Evolutionary conservation across 2,329 filamentous ascomycete species (phyloP), one percentile per base, ranked within the genome.

Genomic region (Venturia pyrina): DNA sequence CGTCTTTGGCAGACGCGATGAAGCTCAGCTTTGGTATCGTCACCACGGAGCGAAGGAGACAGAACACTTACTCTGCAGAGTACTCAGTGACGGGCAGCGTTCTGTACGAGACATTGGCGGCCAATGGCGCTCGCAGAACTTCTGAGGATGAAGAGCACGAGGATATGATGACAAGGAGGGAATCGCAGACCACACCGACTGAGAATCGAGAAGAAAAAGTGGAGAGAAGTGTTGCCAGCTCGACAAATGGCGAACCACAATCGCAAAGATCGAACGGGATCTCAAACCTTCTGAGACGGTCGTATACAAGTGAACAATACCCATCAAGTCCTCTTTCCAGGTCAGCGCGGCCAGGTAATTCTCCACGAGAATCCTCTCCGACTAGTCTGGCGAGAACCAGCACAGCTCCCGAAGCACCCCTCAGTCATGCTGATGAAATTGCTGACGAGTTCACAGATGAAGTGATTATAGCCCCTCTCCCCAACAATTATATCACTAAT

Each of bases 1-100:
- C 95, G 17, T 97, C 93, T 37, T 82, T 99, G 65, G 95, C 95
- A 68, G 95, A 99, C 79, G 92, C 92, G 2, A 79, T 99, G 71
- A 98, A 98, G 82, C 85, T 99, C 71, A 98, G 96, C 80, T 99
- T 99, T 71, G 95, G 95, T 70, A 92, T 99, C 74, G 92, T 99
- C 65, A 96, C 91, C 2, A 96, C 91, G 7, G 91, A 96, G 71
- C 83, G 86, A 71, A 80, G 80, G 60, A 81, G 83, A 72, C 88
- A 93, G 86, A 85, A 86, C 61, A 43, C 24, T 1, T 46, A 64
- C 43, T 64, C 62, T 41, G 53, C 48, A 48, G 66, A 67, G 6
- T 62, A 60, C 62, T 56, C 43, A 41, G 40, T 67, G 41, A 57
- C 46, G 40, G 88, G 88, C 67, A 96, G 91, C 75, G 88, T 90